A percentile compares a stretch with the other conserved stretches of the same genome.
Evolutionary conservation across 257 asterid genomes (phyloP).

Genomic region (Coffea eugenioides): DNA sequence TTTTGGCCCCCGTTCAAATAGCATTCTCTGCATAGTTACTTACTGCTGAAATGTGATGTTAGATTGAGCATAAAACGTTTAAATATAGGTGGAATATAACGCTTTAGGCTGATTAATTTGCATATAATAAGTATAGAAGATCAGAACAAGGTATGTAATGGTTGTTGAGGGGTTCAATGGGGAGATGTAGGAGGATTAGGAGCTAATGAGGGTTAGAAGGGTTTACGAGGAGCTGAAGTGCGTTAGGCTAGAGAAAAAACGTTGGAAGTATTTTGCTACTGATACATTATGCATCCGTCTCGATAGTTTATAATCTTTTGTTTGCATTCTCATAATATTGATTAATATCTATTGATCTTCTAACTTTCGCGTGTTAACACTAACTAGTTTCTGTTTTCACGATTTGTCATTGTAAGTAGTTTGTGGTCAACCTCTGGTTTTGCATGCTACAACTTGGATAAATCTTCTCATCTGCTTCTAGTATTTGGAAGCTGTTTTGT

Average conservation of each 20-base stretch:
- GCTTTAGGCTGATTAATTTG: background rate
- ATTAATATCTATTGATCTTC: background rate
- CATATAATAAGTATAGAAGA: background rate
- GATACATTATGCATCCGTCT: background rate
- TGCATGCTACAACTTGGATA: background rate
- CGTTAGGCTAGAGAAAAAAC: constrained; percentile 1
- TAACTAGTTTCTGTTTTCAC: background rate
- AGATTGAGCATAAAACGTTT: background rate
- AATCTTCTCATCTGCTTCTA: background rate
- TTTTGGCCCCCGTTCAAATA: background rate
- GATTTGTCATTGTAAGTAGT: background rate
- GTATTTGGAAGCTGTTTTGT: background rate
- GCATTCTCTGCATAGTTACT: background rate
- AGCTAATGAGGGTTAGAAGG: too few relatives aligned
- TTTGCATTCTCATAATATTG: background rate
- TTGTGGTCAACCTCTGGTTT: background rate
- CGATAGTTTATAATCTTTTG: background rate
- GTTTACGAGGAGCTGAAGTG: background rate
- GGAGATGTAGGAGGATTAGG: background rate
- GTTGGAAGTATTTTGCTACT: background rate
- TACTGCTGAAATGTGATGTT: background rate
- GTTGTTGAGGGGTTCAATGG: background rate
- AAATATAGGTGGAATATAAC: too few relatives aligned
- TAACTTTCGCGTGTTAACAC: too few relatives aligned
- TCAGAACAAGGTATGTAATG: background rate